These are phyloP conservation scores for Pyricularia sp. DNA, from an alignment of 2,329 filamentous ascomycete species.

Conservation along the genomic window DNA sequence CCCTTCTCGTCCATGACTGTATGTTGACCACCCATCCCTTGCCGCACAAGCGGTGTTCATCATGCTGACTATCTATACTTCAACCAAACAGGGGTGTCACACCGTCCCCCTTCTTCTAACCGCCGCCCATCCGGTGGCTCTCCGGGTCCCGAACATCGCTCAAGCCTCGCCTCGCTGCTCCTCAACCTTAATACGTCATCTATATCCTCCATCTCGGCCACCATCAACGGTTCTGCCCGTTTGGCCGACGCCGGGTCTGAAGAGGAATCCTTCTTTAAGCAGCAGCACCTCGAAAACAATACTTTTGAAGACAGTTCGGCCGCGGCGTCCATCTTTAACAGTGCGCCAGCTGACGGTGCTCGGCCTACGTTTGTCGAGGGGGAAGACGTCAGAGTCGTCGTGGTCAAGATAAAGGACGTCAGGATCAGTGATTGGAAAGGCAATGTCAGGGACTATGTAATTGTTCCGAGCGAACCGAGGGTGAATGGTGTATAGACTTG, in stretches of 20 bases:
- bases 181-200: constrained; percentile 85
- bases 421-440: constrained; percentile 93
- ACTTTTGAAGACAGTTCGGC: constrained; percentile 50
- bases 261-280: constrained; percentile 74
- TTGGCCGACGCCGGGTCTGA: constrained; percentile 61
- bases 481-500: constrained; percentile 25
- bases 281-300: constrained; percentile 81
- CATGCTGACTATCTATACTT: neutral
- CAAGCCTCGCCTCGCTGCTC: constrained; percentile 68
- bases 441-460: constrained; percentile 66
- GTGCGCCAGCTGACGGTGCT: constrained; percentile 31
- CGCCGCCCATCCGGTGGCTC: constrained; percentile 47
- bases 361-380: constrained; percentile 61
- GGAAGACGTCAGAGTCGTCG: constrained; percentile 74
- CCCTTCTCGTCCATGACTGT: constrained; percentile 91
- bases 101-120: constrained; percentile 66
- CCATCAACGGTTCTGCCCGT: constrained; percentile 77
- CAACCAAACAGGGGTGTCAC: constrained; percentile 56
- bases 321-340: constrained; percentile 21
- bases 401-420: constrained; percentile 73
- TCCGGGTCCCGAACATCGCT: constrained; percentile 46
- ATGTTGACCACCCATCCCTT: constrained; percentile 9
- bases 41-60: neutral
- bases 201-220: constrained; percentile 78
- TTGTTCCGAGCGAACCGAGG: constrained; percentile 21